A percentile compares a stretch with the other conserved stretches of the same genome.
Evolutionary conservation across 1,139 yeast genomes (phyloP).

Genomic region (Blastobotrys capitulatus): DNA sequence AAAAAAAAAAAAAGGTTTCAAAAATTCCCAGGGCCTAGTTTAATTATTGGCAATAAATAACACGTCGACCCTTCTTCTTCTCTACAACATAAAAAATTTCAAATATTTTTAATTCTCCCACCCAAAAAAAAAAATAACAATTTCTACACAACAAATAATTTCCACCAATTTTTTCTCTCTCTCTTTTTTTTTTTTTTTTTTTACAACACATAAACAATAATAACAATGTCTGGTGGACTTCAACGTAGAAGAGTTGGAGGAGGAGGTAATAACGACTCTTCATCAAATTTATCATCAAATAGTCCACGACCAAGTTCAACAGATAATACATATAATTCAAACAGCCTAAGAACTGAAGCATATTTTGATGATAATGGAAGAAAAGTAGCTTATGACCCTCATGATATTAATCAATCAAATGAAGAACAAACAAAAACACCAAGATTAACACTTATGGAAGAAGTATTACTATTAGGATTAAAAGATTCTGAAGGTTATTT

Average conservation of each 20-base stretch:
- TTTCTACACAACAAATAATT: neutral
- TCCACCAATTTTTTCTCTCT: neutral
- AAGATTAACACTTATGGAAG: conserved; percentile 88
- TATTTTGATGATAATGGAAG: conserved; percentile 36
- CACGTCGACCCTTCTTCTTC: neutral
- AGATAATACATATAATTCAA: neutral
- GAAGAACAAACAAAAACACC: conserved; percentile 53
- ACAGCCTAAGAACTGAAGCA: conserved; percentile 5
- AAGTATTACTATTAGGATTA: conserved; percentile 83
- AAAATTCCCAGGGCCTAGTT: no score
- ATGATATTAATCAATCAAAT: conserved; percentile 50
- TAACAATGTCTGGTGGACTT: conserved; percentile 6
- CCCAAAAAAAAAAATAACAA: neutral
- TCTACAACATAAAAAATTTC: neutral
- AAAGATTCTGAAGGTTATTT: conserved; percentile 94
- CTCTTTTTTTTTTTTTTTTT: neutral
- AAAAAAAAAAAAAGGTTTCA: neutral
- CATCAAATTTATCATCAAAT: neutral
- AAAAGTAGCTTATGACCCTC: conserved; percentile 80
- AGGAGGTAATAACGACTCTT: neutral
- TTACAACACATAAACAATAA: neutral
- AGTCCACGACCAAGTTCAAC: conserved; percentile 3
- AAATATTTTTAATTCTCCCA: neutral
- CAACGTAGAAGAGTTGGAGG: conserved; percentile 10
- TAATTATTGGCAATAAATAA: neutral